phyloP scores from a whole-genome alignment of 257 asterid genomes.

The Voacanga thouarsii region DNA sequence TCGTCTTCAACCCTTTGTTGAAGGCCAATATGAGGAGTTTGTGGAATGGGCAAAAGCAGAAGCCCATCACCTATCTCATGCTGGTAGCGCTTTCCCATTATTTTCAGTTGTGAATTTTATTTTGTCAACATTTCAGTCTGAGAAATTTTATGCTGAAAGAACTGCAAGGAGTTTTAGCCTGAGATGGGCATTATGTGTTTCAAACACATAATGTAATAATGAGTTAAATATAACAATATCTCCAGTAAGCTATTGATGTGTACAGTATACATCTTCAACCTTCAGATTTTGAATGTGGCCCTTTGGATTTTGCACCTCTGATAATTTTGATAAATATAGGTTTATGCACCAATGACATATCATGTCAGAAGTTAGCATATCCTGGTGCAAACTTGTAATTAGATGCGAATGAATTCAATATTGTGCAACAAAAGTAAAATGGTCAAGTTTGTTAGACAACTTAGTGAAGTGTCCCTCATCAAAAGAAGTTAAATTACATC shows the following conservation, averaged over 20 bases:
- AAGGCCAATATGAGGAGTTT: conserved; percentile 57
- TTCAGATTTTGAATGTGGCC: background rate
- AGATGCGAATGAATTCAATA: background rate
- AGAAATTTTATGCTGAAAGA: background rate
- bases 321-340: background rate
- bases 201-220: background rate
- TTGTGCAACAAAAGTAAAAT: background rate
- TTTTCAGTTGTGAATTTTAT: background rate
- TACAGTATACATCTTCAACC: background rate
- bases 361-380: background rate
- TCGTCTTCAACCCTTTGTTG: conserved; percentile 62
- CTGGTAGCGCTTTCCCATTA: conserved; percentile 34
- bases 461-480: background rate
- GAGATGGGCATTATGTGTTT: background rate
- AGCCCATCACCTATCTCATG: conserved; percentile 66
- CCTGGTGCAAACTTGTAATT: background rate
- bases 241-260: background rate
- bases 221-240: background rate
- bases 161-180: background rate
- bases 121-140: background rate
- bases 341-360: background rate
- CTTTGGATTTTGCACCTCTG: background rate
- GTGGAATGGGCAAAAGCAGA: conserved; percentile 59
- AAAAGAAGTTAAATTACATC: background rate
- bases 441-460: background rate